These are phyloP conservation scores for Babesia microti DNA, from an alignment of 169 alveolate genomes.

Conservation along the genomic window DNA sequence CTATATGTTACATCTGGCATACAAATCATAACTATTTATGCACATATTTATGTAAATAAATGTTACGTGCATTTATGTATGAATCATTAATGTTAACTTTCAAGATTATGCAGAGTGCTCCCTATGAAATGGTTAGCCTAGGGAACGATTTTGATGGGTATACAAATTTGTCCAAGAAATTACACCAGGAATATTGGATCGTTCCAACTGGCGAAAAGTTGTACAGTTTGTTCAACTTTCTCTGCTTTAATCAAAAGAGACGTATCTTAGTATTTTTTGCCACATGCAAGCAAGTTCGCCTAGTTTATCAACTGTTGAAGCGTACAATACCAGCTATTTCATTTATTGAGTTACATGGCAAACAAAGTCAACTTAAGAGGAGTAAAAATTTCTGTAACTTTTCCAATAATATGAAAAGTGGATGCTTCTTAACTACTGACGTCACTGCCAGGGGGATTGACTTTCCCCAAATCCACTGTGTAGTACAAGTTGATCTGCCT, in stretches of 20 bases:
- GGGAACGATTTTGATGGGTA: constrained; percentile 40
- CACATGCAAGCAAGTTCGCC: constrained; percentile 87
- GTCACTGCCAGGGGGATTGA: constrained; percentile 94
- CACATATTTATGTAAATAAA: too few relatives aligned
- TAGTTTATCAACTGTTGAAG: constrained; percentile 79
- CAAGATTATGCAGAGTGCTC: too few relatives aligned
- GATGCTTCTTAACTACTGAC: constrained; percentile 79
- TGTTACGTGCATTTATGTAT: too few relatives aligned
- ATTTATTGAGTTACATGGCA: constrained; percentile 81
- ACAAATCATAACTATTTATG: too few relatives aligned
- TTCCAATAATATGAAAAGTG: constrained; percentile 41
- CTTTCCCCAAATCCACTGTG: constrained; percentile 92
- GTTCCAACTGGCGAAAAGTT: constrained; percentile 73
- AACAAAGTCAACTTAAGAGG: constrained; percentile 69
- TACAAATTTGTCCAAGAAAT: constrained; percentile 51
- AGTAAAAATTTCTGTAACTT: constrained; percentile 36
- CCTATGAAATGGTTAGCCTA: constrained; percentile 33
- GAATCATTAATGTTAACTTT: too few relatives aligned
- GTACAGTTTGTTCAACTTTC: constrained; percentile 75
- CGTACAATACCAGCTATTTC: constrained; percentile 74
- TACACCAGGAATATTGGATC: constrained; percentile 71
- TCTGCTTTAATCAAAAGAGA: constrained; percentile 74
- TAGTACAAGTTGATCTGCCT: constrained; percentile 89
- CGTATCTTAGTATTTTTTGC: constrained; percentile 81
- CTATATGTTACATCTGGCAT: too few relatives aligned